Conservation (phyloP, 208 protist species). For the Leishmania amazonensis region DNA sequence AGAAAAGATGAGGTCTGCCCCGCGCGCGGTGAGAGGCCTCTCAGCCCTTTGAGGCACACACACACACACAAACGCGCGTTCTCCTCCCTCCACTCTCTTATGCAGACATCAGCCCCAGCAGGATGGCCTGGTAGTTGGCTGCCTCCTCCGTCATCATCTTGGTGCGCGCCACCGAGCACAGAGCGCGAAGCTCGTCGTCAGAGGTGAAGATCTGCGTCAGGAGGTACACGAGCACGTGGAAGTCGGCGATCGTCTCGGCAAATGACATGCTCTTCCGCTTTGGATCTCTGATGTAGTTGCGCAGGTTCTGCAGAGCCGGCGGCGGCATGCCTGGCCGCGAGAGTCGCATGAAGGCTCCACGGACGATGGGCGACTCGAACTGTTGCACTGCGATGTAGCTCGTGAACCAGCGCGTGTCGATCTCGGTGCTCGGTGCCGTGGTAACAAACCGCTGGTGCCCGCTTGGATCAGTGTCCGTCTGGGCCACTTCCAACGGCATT, state of each 20-base stretch:
- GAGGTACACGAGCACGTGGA: constrained; percentile 92
- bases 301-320: constrained; percentile 71
- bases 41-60: neutral
- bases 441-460: constrained; percentile 67
- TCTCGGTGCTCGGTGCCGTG: constrained; percentile 54
- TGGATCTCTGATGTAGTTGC: constrained; percentile 77
- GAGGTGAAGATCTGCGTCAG: constrained; percentile 57
- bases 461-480: constrained; percentile 69
- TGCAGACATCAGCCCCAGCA: constrained; percentile 43
- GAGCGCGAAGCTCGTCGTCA: constrained; percentile 54
- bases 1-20: neutral
- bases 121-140: constrained; percentile 48
- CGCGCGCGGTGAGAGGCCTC: neutral
- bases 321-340: constrained; percentile 80
- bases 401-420: constrained; percentile 91
- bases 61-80: neutral
- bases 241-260: constrained; percentile 85
- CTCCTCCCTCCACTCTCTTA: neutral
- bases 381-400: constrained; percentile 87
- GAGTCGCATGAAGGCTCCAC: constrained; percentile 86
- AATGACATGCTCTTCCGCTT: constrained; percentile 66
- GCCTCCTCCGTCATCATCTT: constrained; percentile 46
- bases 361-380: constrained; percentile 76
- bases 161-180: constrained; percentile 51
- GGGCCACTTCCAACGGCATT: constrained; percentile 75